phyloP scores from a whole-genome alignment of 2,329 filamentous ascomycete species.

The Coniochaeta pulveracea region DNA sequence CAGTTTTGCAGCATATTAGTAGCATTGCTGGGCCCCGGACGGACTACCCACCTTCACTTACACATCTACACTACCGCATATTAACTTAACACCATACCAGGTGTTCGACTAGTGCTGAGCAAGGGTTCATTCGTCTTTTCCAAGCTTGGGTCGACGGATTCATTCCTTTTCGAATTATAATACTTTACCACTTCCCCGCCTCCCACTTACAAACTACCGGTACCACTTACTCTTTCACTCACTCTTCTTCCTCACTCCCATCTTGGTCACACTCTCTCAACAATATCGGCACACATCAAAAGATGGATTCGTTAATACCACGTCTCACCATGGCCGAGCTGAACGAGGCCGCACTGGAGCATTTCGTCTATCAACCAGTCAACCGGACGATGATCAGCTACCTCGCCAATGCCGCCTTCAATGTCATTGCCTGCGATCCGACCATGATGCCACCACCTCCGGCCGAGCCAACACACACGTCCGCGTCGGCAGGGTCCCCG shows the following conservation, averaged over 20 bases:
- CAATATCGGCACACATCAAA: constrained; percentile 8
- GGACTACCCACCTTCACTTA: background rate
- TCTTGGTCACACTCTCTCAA: constrained; percentile 1
- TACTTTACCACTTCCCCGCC: background rate
- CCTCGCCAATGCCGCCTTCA: constrained; percentile 60
- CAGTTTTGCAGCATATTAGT: background rate
- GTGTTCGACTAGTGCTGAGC: too few relatives aligned
- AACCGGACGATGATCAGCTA: constrained; percentile 67
- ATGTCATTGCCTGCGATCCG: constrained; percentile 71
- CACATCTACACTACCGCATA: constrained; percentile 3
- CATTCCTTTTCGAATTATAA: constrained; percentile 1
- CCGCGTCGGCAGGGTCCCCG: constrained; percentile 26
- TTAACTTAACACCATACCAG: constrained; percentile 4
- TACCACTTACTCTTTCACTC: too few relatives aligned
- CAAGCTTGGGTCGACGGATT: too few relatives aligned
- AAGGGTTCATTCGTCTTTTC: too few relatives aligned
- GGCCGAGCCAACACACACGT: constrained; percentile 14
- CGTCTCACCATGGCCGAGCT: constrained; percentile 39
- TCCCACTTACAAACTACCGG: too few relatives aligned
- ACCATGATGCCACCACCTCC: constrained; percentile 37
- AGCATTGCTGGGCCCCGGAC: constrained; percentile 1
- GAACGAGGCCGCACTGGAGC: constrained; percentile 66
- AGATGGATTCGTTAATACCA: constrained; percentile 35
- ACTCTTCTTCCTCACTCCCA: background rate
- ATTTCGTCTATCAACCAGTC: constrained; percentile 70